These are phyloP conservation scores for Rubus parviflorus DNA, from an alignment of 306 rosid species.

Conservation along the genomic window DNA sequence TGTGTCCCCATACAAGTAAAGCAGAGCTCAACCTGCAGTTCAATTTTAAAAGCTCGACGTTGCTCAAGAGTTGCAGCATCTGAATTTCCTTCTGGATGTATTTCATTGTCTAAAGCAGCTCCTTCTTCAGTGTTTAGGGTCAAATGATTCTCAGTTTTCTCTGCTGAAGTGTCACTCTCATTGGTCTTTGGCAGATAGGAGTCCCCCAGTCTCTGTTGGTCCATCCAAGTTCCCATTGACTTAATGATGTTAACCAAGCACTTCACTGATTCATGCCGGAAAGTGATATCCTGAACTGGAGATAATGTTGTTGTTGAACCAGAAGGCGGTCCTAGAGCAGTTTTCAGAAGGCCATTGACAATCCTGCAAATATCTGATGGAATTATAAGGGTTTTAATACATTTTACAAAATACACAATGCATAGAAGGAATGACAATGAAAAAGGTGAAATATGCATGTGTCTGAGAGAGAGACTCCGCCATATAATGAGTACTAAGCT, in stretches of 20 bases:
- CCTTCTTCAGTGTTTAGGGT: constrained; percentile 74
- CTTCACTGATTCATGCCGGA: constrained; percentile 93
- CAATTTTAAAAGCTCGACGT: constrained; percentile 88
- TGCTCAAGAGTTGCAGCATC: constrained; percentile 93
- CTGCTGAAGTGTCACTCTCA: constrained; percentile 56
- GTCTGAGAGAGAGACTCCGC: neutral
- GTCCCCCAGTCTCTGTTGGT: constrained; percentile 75
- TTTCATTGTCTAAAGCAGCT: constrained; percentile 67
- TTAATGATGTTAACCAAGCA: constrained; percentile 84
- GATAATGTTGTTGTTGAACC: constrained; percentile 88
- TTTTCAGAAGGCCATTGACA: constrained; percentile 97
- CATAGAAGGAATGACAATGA: constrained; percentile 26
- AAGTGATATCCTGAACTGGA: constrained; percentile 88
- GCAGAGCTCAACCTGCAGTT: constrained; percentile 76
- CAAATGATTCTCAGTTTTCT: constrained; percentile 58
- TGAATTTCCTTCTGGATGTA: constrained; percentile 71
- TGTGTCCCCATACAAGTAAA: constrained; percentile 21
- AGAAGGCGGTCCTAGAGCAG: constrained; percentile 97
- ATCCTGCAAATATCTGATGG: constrained; percentile 94
- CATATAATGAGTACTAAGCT: neutral
- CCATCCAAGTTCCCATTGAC: constrained; percentile 99
- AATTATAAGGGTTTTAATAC: constrained; percentile 74
- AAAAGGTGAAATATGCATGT: constrained; percentile 16
- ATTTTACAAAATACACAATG: constrained; percentile 48
- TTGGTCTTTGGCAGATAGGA: constrained; percentile 52